Conservation (phyloP, 805 yeast species). For the Candida yuanshanica region DNA sequence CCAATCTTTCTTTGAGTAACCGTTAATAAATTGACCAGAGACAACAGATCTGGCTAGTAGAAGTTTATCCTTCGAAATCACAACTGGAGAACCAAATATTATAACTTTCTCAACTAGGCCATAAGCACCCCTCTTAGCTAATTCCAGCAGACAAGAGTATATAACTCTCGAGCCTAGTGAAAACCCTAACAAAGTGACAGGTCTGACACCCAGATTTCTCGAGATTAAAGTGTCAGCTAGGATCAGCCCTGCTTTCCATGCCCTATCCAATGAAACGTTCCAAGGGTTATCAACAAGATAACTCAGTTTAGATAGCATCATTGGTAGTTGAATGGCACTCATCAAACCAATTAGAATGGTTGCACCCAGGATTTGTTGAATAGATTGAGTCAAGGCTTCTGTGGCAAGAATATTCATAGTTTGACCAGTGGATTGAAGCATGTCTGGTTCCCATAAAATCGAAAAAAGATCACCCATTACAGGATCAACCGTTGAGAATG, state of each 20-base stretch:
- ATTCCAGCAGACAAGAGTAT: slow-evolving; percentile 80
- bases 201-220: slow-evolving; percentile 87
- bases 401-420: slow-evolving; percentile 90
- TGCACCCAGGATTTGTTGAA: slow-evolving; percentile 92
- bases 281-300: slow-evolving; percentile 94
- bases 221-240: slow-evolving; percentile 86
- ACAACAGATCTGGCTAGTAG: slow-evolving; percentile 79
- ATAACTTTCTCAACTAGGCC: slow-evolving; percentile 88
- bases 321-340: slow-evolving; percentile 90
- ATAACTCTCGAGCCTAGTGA: slow-evolving; percentile 91
- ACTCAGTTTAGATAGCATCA: slow-evolving; percentile 83
- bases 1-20: slow-evolving; percentile 93
- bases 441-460: slow-evolving; percentile 95
- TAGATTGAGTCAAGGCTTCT: slow-evolving; percentile 86
- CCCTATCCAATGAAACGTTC: slow-evolving; percentile 95
- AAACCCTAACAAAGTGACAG: slow-evolving; percentile 88
- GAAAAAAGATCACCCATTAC: slow-evolving; percentile 96
- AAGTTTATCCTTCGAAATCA: slow-evolving; percentile 71
- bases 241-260: slow-evolving; percentile 92
- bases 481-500: slow-evolving; percentile 95
- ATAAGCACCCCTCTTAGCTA: slow-evolving; percentile 78
- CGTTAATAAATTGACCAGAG: slow-evolving; percentile 85
- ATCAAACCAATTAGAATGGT: slow-evolving; percentile 84
- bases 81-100: slow-evolving; percentile 83
- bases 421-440: slow-evolving; percentile 93